Conservation (phyloP, 257 asterid genomes). For the Lantana camara region DNA sequence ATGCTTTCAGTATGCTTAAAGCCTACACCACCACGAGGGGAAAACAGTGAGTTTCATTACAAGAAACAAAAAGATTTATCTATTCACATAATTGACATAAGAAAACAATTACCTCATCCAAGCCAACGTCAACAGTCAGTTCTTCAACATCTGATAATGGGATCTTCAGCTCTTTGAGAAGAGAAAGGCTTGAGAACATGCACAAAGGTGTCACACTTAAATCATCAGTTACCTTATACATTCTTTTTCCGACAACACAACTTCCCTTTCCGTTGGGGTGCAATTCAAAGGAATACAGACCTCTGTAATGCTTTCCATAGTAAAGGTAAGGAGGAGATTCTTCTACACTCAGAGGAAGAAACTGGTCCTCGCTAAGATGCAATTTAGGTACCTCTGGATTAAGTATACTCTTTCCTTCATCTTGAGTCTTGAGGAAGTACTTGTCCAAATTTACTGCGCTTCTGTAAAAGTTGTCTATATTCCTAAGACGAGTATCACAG, state of each 20-base stretch:
- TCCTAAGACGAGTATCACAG: neutral
- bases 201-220: conserved; percentile 24
- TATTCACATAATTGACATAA: too few species aligned
- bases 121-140: neutral
- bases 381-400: too few species aligned
- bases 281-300: too few species aligned
- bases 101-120: conserved; percentile 19
- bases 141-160: conserved; percentile 21
- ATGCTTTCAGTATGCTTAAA: conserved; percentile 26
- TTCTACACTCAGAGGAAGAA: too few species aligned
- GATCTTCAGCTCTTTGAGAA: neutral
- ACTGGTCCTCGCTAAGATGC: too few species aligned
- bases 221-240: conserved; percentile 29
- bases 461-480: conserved; percentile 16
- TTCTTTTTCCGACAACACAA: conserved; percentile 8
- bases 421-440: too few species aligned
- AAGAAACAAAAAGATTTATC: too few species aligned
- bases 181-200: neutral
- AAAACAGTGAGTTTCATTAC: neutral
- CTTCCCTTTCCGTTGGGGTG: conserved; percentile 21
- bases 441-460: conserved; percentile 4
- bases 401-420: too few species aligned
- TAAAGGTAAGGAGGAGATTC: too few species aligned
- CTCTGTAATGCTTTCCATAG: too few species aligned
- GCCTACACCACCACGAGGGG: too few species aligned